Conservation (phyloP, 129 eudicot species). For the Calendula officinalis region DNA sequence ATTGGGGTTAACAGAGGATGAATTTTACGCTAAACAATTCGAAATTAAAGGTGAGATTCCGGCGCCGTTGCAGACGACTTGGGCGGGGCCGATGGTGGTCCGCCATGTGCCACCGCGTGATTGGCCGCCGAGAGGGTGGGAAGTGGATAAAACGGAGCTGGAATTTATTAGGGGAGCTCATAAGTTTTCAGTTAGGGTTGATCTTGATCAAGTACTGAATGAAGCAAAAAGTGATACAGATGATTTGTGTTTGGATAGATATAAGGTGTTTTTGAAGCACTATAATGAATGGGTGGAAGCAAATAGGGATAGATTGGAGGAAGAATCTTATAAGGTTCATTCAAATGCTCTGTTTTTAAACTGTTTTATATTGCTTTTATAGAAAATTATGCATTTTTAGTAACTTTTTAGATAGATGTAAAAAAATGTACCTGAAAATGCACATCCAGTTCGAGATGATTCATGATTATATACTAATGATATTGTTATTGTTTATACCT, state of each 20-base stretch:
- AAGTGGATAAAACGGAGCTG: slow-evolving; percentile 77
- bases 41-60: slow-evolving; percentile 81
- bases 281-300: slow-evolving; percentile 83
- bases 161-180: slow-evolving; percentile 86
- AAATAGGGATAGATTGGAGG: slow-evolving; percentile 79
- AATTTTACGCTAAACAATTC: slow-evolving; percentile 78
- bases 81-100: slow-evolving; percentile 84
- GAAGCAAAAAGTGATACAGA: slow-evolving; percentile 38
- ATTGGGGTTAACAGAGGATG: slow-evolving; percentile 81
- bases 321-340: slow-evolving; percentile 79
- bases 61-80: slow-evolving; percentile 54
- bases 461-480: slow-evolving; percentile 2
- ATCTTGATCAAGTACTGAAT: slow-evolving; percentile 45
- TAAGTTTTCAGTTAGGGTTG: slow-evolving; percentile 54
- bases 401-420: neutral
- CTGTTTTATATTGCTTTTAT: neutral
- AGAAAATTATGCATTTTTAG: neutral
- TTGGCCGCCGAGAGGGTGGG: slow-evolving; percentile 99
- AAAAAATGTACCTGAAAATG: neutral
- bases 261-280: slow-evolving; percentile 90
- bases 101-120: slow-evolving; percentile 85
- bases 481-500: slow-evolving; percentile 28
- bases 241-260: slow-evolving; percentile 84
- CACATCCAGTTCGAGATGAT: neutral
- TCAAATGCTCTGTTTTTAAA: neutral